Evolutionary conservation across 768 basidiomycete genomes (phyloP).

Genomic region (Podaxis sp.): DNA sequence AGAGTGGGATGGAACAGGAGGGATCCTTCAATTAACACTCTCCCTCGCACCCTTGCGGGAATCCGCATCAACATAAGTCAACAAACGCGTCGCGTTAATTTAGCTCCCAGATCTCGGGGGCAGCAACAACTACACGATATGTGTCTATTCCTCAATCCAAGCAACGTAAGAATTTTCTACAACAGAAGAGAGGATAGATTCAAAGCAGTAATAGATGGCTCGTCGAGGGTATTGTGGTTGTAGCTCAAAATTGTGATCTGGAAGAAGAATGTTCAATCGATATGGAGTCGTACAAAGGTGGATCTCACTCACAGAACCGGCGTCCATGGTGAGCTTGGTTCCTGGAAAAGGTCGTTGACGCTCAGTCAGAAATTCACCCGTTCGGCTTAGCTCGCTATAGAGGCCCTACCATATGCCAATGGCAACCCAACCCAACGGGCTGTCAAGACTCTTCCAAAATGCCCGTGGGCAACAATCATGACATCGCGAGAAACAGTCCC

Average conservation of each 20-base stretch:
- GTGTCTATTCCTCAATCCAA: neutral
- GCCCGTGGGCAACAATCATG: constrained; percentile 87
- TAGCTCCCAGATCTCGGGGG: neutral
- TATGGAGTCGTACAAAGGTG: neutral
- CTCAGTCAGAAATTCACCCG: neutral
- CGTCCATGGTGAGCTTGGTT: constrained; percentile 12
- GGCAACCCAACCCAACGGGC: constrained; percentile 79
- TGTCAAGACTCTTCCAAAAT: constrained; percentile 74
- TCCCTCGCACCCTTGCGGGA: neutral
- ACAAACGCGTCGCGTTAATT: constrained; percentile 27
- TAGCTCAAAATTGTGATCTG: constrained; percentile 81
- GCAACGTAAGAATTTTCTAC: neutral
- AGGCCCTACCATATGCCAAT: constrained; percentile 45
- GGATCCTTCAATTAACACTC: neutral
- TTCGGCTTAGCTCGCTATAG: neutral
- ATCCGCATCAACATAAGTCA: constrained; percentile 19
- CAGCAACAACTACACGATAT: neutral
- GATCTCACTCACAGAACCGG: constrained; percentile 10
- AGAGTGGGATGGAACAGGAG: neutral
- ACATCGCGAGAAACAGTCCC: constrained; percentile 69
- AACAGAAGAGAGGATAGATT: constrained; percentile 48
- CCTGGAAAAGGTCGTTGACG: constrained; percentile 7
- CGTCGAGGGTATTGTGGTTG: constrained; percentile 73
- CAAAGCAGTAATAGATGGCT: constrained; percentile 72
- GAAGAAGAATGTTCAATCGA: constrained; percentile 30